Evolutionary conservation across 176 grass and related monocot species (phyloP).

Genomic region (Raddia distichophylla): DNA sequence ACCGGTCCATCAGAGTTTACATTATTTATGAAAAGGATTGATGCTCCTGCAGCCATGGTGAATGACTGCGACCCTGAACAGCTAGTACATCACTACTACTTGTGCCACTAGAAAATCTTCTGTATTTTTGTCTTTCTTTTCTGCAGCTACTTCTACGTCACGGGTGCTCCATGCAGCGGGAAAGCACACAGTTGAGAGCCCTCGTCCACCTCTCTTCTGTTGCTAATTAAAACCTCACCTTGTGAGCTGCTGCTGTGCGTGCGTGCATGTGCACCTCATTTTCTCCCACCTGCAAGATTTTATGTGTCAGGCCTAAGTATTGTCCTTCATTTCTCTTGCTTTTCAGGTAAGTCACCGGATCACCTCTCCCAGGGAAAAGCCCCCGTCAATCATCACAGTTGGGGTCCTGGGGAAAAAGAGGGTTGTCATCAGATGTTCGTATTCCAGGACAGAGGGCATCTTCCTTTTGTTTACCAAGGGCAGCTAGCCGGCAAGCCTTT

Average conservation of each 20-base stretch:
- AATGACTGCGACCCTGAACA: slow-evolving; percentile 37
- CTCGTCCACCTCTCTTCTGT: slow-evolving; percentile 33
- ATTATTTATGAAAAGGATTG: slow-evolving; percentile 34
- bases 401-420: slow-evolving; percentile 53
- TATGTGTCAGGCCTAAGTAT: slow-evolving; percentile 54
- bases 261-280: slow-evolving; percentile 62
- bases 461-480: slow-evolving; percentile 56
- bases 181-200: slow-evolving; percentile 38
- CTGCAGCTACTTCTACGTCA: slow-evolving; percentile 47
- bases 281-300: slow-evolving; percentile 58
- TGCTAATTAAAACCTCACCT: slow-evolving; percentile 46
- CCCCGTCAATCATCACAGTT: slow-evolving; percentile 50
- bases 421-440: slow-evolving; percentile 43
- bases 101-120: not conserved
- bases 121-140: slow-evolving; percentile 11
- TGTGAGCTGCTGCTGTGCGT: slow-evolving; percentile 39
- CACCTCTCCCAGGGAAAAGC: slow-evolving; percentile 39
- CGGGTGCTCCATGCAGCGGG: slow-evolving; percentile 49
- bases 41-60: slow-evolving; percentile 42
- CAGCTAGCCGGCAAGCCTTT: slow-evolving; percentile 45
- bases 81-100: slow-evolving; percentile 9
- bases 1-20: slow-evolving; percentile 19
- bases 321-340: slow-evolving; percentile 46
- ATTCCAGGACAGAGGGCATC: slow-evolving; percentile 61
- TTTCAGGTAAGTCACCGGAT: slow-evolving; percentile 66